Evolutionary conservation across 495 filamentous ascomycete genomes (phyloP), one percentile per base, ranked within the genome.

Genomic region (Penicillium longicatenatum): DNA sequence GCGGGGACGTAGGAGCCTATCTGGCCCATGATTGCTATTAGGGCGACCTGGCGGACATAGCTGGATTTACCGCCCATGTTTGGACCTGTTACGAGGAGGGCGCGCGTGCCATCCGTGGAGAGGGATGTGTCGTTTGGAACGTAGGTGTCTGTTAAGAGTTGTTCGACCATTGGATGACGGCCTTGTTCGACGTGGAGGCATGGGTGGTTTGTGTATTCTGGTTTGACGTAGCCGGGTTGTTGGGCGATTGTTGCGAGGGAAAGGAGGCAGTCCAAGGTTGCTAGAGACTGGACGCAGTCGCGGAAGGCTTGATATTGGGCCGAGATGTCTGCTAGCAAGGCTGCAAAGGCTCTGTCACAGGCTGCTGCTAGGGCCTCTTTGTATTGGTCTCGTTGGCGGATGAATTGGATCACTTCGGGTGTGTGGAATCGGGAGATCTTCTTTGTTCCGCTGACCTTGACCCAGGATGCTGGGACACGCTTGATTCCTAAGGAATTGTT

Each of bases 21-120:
- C 63, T 99, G 94, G 4, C 89, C 93, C 81, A 99, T 92, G 57
- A 99, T 92, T 17, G 88, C 84, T 52, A 98, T 89, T 0, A 99
- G 85, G 0, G 94, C 94, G 29, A 94, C 86, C 62, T 92, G 89
- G 50, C 94, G 89, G 3, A 98, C 93, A 74, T 96, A 99, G 66
- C 86, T 90, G 44, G 90, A 94, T 68, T 99, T 99, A 24, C 94
- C 94, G 64, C 95, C 95, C 93, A 98, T 98, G 79, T 98, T 98
- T 14, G 95, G 94, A 6, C 95, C 95, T 5, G 95, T 98, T 54
- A 98, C 86, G 39, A 98, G 86, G 49, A 97, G 84, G 0, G 90
- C 92, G 19, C 87, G 82, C 1, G 92, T 86, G 8, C 74, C 75
- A 17, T 85, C 71, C 14, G 83, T 75, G 24, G 76, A 68, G 42